Percentiles rank a stretch among this genome's conserved stretches.
These are phyloP conservation scores for Astrocystis sublimbata DNA, from an alignment of 495 filamentous ascomycete genomes.

Conservation along the genomic window DNA sequence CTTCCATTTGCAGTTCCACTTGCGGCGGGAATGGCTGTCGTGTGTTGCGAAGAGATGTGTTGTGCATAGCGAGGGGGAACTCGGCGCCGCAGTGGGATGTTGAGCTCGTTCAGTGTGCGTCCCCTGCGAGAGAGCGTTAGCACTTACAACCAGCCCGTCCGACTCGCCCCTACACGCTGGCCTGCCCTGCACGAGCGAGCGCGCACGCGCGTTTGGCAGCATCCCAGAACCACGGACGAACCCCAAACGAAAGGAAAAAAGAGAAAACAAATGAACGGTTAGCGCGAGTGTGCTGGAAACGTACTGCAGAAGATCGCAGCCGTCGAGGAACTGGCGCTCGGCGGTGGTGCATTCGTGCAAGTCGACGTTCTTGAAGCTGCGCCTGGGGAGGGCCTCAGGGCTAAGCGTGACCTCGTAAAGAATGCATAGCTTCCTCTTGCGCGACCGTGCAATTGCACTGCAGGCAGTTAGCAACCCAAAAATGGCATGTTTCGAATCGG, in stretches of 20 bases:
- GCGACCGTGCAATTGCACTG: conserved; percentile 74
- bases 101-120: conserved; percentile 67
- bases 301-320: conserved; percentile 76
- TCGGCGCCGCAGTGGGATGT: conserved; percentile 61
- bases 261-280: neutral
- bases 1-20: too few species aligned
- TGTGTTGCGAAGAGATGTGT: conserved; percentile 13
- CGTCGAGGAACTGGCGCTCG: conserved; percentile 69
- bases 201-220: conserved; percentile 27
- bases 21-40: conserved; percentile 18
- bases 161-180: conserved; percentile 17
- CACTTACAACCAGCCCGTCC: conserved; percentile 22
- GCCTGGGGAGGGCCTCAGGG: conserved; percentile 44
- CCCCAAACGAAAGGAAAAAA: conserved; percentile 1
- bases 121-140: conserved; percentile 54
- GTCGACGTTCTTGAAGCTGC: conserved; percentile 45
- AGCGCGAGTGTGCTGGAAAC: too few species aligned
- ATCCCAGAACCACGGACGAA: conserved; percentile 8
- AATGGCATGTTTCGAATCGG: conserved; percentile 47
- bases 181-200: too few species aligned
- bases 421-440: conserved; percentile 81
- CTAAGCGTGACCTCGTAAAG: conserved; percentile 65
- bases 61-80: conserved; percentile 35
- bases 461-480: conserved; percentile 39
- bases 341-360: conserved; percentile 51